phyloP scores from a whole-genome alignment of 1,284 basidiomycete species.

The Pascua guehoae region DNA sequence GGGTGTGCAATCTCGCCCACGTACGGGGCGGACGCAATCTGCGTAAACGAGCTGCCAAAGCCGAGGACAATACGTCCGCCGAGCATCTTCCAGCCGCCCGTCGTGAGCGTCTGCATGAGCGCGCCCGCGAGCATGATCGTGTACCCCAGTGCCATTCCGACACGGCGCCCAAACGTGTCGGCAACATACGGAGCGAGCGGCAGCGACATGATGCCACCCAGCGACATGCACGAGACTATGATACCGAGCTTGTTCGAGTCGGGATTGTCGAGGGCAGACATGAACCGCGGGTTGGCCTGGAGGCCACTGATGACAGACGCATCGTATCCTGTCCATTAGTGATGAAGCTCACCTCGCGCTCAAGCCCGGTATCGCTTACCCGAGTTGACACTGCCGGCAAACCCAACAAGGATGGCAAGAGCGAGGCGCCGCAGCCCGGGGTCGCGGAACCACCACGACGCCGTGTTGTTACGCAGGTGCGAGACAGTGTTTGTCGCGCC shows the following conservation, averaged over 20 bases:
- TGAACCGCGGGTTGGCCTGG: slow-evolving; percentile 8
- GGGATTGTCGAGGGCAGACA: slow-evolving; percentile 6
- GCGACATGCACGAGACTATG: slow-evolving; percentile 8
- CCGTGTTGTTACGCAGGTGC: slow-evolving; percentile 15
- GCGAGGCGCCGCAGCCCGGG: slow-evolving; percentile 12
- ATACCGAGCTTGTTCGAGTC: slow-evolving; percentile 11
- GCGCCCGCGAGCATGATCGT: slow-evolving; percentile 12
- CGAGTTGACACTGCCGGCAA: slow-evolving; percentile 2
- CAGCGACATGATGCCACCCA: slow-evolving; percentile 8
- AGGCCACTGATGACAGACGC: slow-evolving; percentile 16
- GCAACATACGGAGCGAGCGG: slow-evolving; percentile 6
- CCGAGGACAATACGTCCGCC: slow-evolving; percentile 13
- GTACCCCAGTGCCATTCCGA: slow-evolving; percentile 7
- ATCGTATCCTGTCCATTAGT: slow-evolving; percentile 15
- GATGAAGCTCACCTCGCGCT: neutral
- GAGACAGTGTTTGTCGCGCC: neutral
- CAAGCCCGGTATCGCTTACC: slow-evolving; percentile 1
- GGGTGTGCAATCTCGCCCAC: slow-evolving; percentile 14
- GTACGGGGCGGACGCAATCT: slow-evolving; percentile 5
- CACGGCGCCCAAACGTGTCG: slow-evolving; percentile 15
- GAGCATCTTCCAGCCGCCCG: slow-evolving; percentile 9
- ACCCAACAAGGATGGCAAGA: slow-evolving; percentile 11
- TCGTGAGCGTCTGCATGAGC: slow-evolving; percentile 7
- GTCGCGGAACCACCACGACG: slow-evolving; percentile 15
- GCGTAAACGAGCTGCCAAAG: slow-evolving; percentile 4